Percentiles rank a stretch among this genome's conserved stretches.
These are phyloP conservation scores for Starmerella floricola DNA, from an alignment of 805 yeast species.

Conservation along the genomic window DNA sequence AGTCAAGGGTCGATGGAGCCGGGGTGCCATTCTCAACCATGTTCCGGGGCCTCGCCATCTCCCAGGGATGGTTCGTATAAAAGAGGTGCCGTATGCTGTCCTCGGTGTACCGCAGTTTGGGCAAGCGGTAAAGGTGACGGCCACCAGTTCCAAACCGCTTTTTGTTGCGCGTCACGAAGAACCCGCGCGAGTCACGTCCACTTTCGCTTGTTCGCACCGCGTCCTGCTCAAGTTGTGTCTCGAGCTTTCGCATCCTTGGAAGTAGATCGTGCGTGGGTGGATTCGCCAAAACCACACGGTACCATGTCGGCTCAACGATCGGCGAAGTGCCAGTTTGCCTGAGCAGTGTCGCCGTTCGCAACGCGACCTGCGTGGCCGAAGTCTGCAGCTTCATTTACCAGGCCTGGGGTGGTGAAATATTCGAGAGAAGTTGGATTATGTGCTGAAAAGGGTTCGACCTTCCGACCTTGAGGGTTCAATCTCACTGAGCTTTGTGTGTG, in stretches of 20 bases:
- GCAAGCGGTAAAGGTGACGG: constrained; percentile 38
- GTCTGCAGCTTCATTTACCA: constrained; percentile 56
- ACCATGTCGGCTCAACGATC: constrained; percentile 74
- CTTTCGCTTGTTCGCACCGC: constrained; percentile 7
- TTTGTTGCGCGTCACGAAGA: constrained; percentile 39
- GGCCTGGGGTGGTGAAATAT: not conserved
- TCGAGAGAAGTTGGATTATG: too few species aligned
- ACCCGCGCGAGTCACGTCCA: constrained; percentile 19
- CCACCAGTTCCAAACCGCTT: constrained; percentile 26
- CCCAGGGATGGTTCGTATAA: constrained; percentile 96
- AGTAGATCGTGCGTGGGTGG: constrained; percentile 65
- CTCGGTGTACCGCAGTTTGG: constrained; percentile 49
- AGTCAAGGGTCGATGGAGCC: constrained; percentile 36
- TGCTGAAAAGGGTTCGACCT: too few species aligned
- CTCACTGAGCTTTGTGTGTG: too few species aligned
- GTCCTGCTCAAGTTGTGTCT: constrained; percentile 18
- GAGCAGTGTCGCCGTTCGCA: constrained; percentile 67
- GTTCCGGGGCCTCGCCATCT: constrained; percentile 76
- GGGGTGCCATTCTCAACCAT: constrained; percentile 52
- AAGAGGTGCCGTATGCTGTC: constrained; percentile 74
- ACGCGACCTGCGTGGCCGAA: constrained; percentile 62
- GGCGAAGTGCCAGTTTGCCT: constrained; percentile 42
- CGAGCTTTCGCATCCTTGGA: constrained; percentile 31
- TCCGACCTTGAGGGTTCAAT: too few species aligned
- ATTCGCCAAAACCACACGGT: constrained; percentile 62